Conservation (phyloP, 164 flowering plant species). For the Saururus chinensis region DNA sequence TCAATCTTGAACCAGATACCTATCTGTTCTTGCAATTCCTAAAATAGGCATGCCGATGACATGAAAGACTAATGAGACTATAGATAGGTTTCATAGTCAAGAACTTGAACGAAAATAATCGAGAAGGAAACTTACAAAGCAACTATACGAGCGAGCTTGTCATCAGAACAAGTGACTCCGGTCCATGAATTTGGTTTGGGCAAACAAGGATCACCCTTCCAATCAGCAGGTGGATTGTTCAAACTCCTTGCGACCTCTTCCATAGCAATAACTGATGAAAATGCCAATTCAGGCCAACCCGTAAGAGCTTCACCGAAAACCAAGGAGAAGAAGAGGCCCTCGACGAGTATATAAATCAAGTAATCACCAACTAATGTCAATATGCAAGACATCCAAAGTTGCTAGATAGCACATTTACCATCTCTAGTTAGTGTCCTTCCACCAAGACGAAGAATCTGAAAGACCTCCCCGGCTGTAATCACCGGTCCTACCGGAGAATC, state of each 20-base stretch:
- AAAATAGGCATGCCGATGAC: background rate
- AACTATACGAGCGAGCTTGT: constrained; percentile 29
- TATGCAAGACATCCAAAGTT: background rate
- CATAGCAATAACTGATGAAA: constrained; percentile 52
- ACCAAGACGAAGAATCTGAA: constrained; percentile 46
- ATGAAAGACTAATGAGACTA: too few species aligned
- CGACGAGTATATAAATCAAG: too few species aligned
- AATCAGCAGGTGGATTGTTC: constrained; percentile 57
- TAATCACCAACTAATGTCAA: background rate
- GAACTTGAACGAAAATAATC: background rate
- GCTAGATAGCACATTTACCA: constrained; percentile 30
- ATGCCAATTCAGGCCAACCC: background rate
- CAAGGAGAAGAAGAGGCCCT: too few species aligned
- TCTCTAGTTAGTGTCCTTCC: constrained; percentile 62
- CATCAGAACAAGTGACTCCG: constrained; percentile 55
- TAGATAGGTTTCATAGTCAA: background rate
- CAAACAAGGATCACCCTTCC: constrained; percentile 94
- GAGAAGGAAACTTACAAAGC: constrained; percentile 44
- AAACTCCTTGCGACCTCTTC: constrained; percentile 44
- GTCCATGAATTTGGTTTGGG: constrained; percentile 68
- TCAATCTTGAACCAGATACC: background rate
- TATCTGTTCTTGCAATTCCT: background rate
- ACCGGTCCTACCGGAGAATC: constrained; percentile 63
- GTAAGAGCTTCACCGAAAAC: too few species aligned
- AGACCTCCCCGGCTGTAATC: constrained; percentile 72